These are phyloP conservation scores for Metschnikowia matae DNA, from an alignment of 805 yeast genomes.

Conservation along the genomic window DNA sequence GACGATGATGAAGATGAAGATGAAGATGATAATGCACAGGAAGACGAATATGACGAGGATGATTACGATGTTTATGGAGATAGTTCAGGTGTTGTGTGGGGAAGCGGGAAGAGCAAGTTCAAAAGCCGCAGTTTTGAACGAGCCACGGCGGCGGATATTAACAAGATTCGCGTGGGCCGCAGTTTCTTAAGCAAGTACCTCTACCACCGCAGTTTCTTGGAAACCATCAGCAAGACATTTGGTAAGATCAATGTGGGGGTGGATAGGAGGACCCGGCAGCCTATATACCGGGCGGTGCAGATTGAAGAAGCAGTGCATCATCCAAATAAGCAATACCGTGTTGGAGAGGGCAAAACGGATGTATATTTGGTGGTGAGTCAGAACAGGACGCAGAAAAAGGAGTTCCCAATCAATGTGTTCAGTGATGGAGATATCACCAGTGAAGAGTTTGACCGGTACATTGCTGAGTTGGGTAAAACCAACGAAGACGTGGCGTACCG, in stretches of 20 bases:
- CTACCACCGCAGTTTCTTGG: constrained; percentile 77
- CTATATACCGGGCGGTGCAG: constrained; percentile 78
- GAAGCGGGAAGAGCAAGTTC: constrained; percentile 22
- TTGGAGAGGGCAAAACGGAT: constrained; percentile 43
- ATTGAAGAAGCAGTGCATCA: constrained; percentile 57
- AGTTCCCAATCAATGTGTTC: constrained; percentile 72
- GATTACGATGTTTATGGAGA: constrained; percentile 35
- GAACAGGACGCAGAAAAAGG: constrained; percentile 67
- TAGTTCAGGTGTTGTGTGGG: constrained; percentile 31
- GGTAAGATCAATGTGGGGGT: constrained; percentile 81
- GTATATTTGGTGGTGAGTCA: constrained; percentile 71
- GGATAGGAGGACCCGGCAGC: constrained; percentile 55
- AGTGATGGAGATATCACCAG: constrained; percentile 71
- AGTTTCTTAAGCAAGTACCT: constrained; percentile 68
- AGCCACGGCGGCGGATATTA: constrained; percentile 61
- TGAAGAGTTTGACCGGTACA: constrained; percentile 72
- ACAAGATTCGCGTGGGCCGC: constrained; percentile 73
- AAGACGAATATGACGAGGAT: constrained; percentile 33
- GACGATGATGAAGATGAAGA: constrained; percentile 23
- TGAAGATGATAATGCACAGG: constrained; percentile 38
- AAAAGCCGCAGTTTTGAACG: constrained; percentile 30
- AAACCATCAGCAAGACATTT: constrained; percentile 65
- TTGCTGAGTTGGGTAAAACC: constrained; percentile 54
- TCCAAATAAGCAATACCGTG: constrained; percentile 39
- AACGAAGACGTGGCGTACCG: constrained; percentile 56